Conservation (phyloP, 176 grass and related monocot species). For the Rhynchospora tenuis region DNA sequence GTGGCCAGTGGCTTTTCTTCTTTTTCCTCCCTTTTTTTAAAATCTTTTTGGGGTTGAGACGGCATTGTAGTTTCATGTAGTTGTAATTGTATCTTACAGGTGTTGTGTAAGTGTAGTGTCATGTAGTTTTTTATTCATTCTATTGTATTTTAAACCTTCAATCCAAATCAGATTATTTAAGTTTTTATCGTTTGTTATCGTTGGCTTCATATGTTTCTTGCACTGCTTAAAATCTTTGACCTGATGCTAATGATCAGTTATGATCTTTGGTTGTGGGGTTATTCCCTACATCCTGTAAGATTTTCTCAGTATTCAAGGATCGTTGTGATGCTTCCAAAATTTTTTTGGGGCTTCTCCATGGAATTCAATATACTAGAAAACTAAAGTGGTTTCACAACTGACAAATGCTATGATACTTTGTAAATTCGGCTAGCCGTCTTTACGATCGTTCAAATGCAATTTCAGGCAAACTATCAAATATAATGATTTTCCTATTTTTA, state of each 20-base stretch:
- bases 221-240: not conserved
- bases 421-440: not conserved
- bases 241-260: not conserved
- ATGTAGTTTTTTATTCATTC: too few species aligned
- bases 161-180: too few species aligned
- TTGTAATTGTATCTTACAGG: too few species aligned
- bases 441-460: not conserved
- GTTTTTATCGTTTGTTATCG: not conserved
- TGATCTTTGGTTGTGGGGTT: not conserved
- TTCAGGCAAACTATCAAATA: not conserved
- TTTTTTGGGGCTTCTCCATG: not conserved
- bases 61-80: too few species aligned
- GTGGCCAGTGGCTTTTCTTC: too few species aligned
- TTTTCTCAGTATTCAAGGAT: not conserved
- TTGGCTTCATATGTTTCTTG: not conserved
- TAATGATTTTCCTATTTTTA: not conserved
- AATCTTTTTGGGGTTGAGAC: too few species aligned
- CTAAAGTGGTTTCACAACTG: not conserved
- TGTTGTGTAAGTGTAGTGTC: too few species aligned
- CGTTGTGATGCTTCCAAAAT: not conserved
- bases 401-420: not conserved
- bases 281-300: not conserved
- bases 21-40: too few species aligned
- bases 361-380: not conserved
- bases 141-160: too few species aligned